Evolutionary conservation across 2,329 filamentous ascomycete genomes (phyloP), one percentile per base, ranked within the genome.

Genomic region (Didymosphaeria variabile): DNA sequence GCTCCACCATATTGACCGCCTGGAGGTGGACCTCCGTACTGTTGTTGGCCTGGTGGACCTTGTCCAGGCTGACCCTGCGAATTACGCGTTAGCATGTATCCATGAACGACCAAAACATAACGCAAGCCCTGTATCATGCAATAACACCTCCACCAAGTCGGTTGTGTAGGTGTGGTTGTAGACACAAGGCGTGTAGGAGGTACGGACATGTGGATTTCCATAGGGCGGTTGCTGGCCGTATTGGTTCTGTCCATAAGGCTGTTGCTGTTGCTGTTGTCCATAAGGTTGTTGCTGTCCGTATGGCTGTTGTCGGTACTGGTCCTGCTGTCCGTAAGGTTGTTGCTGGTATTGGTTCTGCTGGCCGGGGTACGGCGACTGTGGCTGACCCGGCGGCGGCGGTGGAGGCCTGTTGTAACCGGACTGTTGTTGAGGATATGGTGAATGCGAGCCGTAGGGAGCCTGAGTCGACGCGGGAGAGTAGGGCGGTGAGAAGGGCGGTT

Each of bases 391-490:
- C 9, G 49, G 49, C 7, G 49, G 49, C 21, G 49, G 49, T 9
- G 49, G 49, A 8, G 49, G 49, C 7, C 49, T 38, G 32, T 52
- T 52, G 49, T 52, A 52, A 1, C 31, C 49, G 19, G 32, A 38
- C 49, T 52, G 49, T n/a, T 32, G 23, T 19, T 36, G 49, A 36
- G 49, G 49, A 15, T 78, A 78, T 2, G 79, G 79, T 29, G 76
- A 71, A 55, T 77, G 72, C 57, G 73, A 54, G 42, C 68, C 74
- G 72, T 84, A 84, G 44, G 59, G 68, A 69, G 54, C 54, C 6
- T 73, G 71, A 59, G 79, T 80, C 45, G 80, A 74, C 58, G 80
- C 80, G 51, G 80, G 77, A 57, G 82, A 81, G 60, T 80, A 78
- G 42, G 42, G 19, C 40, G 40, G 40, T n/a, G 40, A 44, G 19